Conservation (phyloP, 306 rosid species). For the Pachyrhizus erosus region DNA sequence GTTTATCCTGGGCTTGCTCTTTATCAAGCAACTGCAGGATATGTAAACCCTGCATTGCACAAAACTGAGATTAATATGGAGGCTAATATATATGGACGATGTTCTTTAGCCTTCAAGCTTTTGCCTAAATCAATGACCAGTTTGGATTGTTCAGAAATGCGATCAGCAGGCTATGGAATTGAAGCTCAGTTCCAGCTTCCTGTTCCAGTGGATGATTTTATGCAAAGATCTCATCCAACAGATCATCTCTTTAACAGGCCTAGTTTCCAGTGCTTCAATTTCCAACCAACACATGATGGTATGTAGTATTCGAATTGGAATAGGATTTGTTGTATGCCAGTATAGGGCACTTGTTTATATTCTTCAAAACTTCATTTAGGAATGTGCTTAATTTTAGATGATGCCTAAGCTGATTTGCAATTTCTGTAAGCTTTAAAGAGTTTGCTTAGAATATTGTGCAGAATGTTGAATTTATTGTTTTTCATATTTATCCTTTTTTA, state of each 20-base stretch:
- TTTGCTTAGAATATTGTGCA: background rate
- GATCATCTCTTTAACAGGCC: constrained; percentile 80
- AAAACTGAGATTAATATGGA: constrained; percentile 78
- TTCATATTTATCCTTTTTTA: background rate
- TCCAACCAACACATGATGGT: constrained; percentile 84
- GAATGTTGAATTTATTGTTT: background rate
- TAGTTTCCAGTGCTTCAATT: constrained; percentile 77
- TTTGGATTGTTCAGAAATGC: constrained; percentile 96
- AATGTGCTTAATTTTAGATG: constrained; percentile 21
- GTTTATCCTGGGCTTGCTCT: constrained; percentile 97
- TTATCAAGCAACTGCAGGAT: constrained; percentile 97
- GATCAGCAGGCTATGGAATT: constrained; percentile 93
- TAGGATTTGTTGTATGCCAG: background rate
- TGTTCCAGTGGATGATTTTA: constrained; percentile 92
- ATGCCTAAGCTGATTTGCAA: background rate
- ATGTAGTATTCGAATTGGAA: constrained; percentile 45
- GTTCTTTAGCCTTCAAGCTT: constrained; percentile 86
- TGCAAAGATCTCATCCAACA: constrained; percentile 88
- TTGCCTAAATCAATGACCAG: constrained; percentile 91
- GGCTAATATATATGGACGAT: constrained; percentile 78
- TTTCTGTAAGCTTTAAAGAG: background rate
- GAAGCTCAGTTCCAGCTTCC: constrained; percentile 95
- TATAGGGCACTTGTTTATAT: constrained; percentile 1
- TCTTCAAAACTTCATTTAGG: background rate
- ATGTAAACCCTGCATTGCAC: constrained; percentile 86